phyloP scores from a whole-genome alignment of 768 basidiomycete genomes.

The Panellus pusillus region DNA sequence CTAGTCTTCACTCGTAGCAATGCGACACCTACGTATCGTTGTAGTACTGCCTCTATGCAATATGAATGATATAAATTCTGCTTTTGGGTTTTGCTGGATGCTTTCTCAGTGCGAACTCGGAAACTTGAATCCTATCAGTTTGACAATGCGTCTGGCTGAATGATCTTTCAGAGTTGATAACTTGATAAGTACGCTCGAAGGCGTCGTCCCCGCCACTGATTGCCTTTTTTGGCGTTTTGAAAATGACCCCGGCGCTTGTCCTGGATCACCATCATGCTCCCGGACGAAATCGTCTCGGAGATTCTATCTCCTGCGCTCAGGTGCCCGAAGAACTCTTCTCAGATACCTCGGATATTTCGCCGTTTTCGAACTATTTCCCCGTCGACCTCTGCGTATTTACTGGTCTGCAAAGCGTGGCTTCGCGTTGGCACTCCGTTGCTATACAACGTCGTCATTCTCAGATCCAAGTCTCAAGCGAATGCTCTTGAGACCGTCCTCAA shows the following conservation, averaged over 20 bases:
- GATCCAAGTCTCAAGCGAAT: neutral
- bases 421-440: neutral
- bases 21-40: conserved; percentile 6
- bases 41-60: neutral
- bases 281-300: conserved; percentile 10
- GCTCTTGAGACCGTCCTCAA: neutral
- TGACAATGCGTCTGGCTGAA: too few relatives aligned
- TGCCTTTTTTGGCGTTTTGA: too few relatives aligned
- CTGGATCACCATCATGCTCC: neutral
- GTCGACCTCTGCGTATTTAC: neutral
- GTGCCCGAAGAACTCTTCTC: neutral
- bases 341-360: neutral
- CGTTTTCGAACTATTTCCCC: neutral
- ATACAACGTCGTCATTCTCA: neutral
- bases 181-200: too few relatives aligned
- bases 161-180: too few relatives aligned
- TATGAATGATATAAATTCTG: conserved; percentile 13
- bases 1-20: neutral
- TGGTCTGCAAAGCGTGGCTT: neutral
- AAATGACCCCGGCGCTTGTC: too few relatives aligned
- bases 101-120: too few relatives aligned
- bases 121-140: too few relatives aligned
- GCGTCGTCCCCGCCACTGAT: too few relatives aligned
- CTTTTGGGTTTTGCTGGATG: neutral
- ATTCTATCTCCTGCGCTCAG: conserved; percentile 12